Conservation (phyloP, 163 green algal species). For the Smithsoniella earleae region DNA sequence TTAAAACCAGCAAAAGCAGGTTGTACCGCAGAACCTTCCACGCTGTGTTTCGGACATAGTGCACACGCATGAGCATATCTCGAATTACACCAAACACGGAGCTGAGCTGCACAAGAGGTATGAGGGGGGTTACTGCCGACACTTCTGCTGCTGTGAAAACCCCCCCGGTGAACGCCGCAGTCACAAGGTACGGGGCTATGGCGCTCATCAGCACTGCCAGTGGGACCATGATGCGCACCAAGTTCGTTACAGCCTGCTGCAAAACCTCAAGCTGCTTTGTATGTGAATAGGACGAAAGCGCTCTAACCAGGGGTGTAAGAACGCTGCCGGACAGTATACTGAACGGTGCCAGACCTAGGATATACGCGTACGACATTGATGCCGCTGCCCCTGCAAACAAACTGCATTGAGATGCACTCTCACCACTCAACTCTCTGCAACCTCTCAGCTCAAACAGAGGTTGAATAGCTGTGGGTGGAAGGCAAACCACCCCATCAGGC, state of each 20-base stretch:
- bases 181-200: neutral
- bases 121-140: neutral
- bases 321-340: neutral
- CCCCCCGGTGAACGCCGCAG: neutral
- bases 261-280: conserved; percentile 7
- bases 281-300: neutral
- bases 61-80: conserved; percentile 14
- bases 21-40: neutral
- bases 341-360: conserved; percentile 19
- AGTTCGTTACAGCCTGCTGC: neutral
- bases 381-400: conserved; percentile 6
- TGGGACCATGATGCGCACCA: neutral
- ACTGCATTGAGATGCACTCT: no score
- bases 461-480: no score
- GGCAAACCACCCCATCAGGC: no score
- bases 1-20: neutral
- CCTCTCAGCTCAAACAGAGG: no score
- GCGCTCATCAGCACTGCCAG: neutral
- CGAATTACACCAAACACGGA: neutral
- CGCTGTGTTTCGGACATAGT: conserved; percentile 14
- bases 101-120: conserved; percentile 23
- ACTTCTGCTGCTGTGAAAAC: neutral
- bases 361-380: conserved; percentile 17
- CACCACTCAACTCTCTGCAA: no score
- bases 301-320: neutral